phyloP scores from a whole-genome alignment of 352 stramenopile genomes.

The Plasmopara muralis region DNA sequence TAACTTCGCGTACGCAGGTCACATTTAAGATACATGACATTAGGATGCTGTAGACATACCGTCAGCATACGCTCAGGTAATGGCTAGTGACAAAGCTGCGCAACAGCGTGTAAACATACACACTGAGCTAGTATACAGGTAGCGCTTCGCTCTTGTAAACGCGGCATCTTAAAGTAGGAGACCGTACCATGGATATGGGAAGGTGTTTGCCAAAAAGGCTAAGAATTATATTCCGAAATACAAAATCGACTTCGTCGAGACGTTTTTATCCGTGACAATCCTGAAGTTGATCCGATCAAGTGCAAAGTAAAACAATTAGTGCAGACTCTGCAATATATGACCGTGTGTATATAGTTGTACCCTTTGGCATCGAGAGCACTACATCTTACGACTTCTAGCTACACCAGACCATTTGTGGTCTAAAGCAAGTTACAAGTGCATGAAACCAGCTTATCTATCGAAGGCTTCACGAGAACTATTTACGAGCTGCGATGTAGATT shows the following conservation, averaged over 20 bases:
- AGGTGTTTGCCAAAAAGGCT: too few relatives aligned
- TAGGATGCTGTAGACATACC: neutral
- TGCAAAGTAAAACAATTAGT: too few relatives aligned
- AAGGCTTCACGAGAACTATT: neutral
- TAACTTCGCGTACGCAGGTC: neutral
- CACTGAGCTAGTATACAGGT: neutral
- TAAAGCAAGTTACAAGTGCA: neutral
- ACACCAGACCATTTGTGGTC: neutral
- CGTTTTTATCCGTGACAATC: too few relatives aligned
- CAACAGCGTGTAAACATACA: neutral
- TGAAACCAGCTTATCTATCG: neutral
- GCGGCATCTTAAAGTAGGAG: too few relatives aligned
- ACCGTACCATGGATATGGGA: too few relatives aligned
- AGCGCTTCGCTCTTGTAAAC: neutral
- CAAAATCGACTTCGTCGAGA: too few relatives aligned
- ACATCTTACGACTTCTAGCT: neutral
- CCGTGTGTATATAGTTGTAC: neutral
- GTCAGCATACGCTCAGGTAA: neutral
- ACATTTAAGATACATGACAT: neutral
- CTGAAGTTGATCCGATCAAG: too few relatives aligned
- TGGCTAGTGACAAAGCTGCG: neutral
- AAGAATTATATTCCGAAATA: too few relatives aligned
- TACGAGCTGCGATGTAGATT: neutral
- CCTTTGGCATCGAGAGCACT: neutral
- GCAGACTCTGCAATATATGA: too few relatives aligned